Evolutionary conservation across 1,139 yeast species (phyloP).

Genomic region (Lodderomyces elongisporus): DNA sequence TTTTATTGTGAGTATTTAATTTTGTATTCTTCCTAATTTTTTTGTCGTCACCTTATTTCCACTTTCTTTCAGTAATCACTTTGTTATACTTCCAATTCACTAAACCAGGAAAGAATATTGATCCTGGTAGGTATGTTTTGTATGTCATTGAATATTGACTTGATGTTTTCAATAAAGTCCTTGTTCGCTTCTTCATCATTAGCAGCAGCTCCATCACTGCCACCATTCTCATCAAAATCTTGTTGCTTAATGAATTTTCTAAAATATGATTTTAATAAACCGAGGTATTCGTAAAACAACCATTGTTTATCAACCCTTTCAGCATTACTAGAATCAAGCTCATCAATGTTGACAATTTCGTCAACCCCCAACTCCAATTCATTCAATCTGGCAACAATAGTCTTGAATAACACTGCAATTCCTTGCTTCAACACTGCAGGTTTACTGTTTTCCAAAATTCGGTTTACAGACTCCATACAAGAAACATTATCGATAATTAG

Average conservation of each 20-base stretch:
- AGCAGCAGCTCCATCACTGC: slow-evolving; percentile 7
- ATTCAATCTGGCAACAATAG: slow-evolving; percentile 35
- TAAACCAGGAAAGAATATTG: slow-evolving; percentile 29
- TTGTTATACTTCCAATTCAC: too few species aligned
- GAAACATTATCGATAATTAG: slow-evolving; percentile 40
- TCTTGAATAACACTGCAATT: slow-evolving; percentile 31
- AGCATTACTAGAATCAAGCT: slow-evolving; percentile 22
- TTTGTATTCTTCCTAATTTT: too few species aligned
- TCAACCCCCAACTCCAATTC: slow-evolving; percentile 22
- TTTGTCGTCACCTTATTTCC: too few species aligned
- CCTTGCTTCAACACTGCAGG: slow-evolving; percentile 15
- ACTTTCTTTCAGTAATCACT: too few species aligned
- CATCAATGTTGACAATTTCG: slow-evolving; percentile 24
- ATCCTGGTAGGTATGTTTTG: slow-evolving; percentile 23
- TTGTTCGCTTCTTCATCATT: slow-evolving; percentile 10
- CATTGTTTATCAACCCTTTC: slow-evolving; percentile 36
- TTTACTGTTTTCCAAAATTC: slow-evolving; percentile 22
- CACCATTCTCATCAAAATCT: not conserved
- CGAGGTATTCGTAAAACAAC: slow-evolving; percentile 42
- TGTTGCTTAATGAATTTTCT: slow-evolving; percentile 24
- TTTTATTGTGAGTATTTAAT: too few species aligned
- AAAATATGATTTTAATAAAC: slow-evolving; percentile 37
- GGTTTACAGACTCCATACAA: slow-evolving; percentile 42
- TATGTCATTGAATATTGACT: slow-evolving; percentile 18
- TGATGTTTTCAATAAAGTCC: slow-evolving; percentile 19